Evolutionary conservation across 805 yeast species (phyloP), one percentile per base, ranked within the genome.

Genomic region (Scheffersomyces stipitis): DNA sequence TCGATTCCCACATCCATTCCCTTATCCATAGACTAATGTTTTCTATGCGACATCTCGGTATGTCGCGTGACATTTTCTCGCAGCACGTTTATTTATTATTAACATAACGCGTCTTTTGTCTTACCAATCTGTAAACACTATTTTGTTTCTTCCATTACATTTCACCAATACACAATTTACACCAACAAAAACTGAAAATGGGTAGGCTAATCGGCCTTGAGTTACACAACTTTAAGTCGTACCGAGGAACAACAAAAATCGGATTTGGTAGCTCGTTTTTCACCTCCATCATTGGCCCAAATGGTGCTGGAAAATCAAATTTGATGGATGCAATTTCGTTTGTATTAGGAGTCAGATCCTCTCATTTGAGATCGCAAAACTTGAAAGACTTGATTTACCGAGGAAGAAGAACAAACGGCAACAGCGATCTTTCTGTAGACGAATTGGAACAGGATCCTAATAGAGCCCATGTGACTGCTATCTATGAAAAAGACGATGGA

Each of bases 321-420:
- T 85, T 93, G 80, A 90, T 93, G 85, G 99, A 93, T 58, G 97
- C 99, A 24, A 84, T 93, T 31, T 83, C 96, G 15, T 93, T 93
- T 60, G 98, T 91, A 6, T 71, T 93, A 26, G 99, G 99, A 17
- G 80, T 91, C 32, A 71, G 83, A 48, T 76, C 88, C 15, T 64
- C 72, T 13, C 90, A 86, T 38, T 69, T 93, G 40, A 75, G 99
- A 49, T 86, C 96, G 1, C 66, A 73, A 9, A 76, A 78, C 37
- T 59, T 88, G 51, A 77, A 74, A 33, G 97, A 91, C 47, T 71
- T 93, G 54, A 78, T 91, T 1, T 88, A 88, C 55, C 73, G 96
- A 48, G 96, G 95, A 2, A 60, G 80, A 17, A 36, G 43, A 27
- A 46, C 46, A 13, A 37, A 30, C 1, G 20, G 18, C 5, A 46